Evolutionary conservation across 2,329 filamentous ascomycete genomes (phyloP).

Genomic region (Septoria linicola): DNA sequence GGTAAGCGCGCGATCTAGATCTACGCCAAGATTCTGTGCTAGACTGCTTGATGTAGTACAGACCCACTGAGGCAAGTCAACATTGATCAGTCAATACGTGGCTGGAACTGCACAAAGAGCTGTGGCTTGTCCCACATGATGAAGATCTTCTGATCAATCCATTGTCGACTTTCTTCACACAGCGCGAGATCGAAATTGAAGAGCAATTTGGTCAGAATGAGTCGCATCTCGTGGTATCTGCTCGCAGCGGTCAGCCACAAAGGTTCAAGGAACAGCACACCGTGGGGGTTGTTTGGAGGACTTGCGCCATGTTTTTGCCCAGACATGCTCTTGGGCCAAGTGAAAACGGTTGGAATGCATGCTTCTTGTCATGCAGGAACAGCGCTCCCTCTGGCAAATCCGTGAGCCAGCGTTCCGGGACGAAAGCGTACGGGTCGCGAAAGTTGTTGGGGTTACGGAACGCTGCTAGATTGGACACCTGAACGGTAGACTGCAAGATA

Average conservation of each 20-base stretch:
- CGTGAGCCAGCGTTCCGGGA: conserved; percentile 43
- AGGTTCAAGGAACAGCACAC: conserved; percentile 10
- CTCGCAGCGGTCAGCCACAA: neutral
- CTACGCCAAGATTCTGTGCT: neutral
- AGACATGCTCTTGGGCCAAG: conserved; percentile 41
- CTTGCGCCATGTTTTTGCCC: conserved; percentile 33
- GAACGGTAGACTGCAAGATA: conserved; percentile 13
- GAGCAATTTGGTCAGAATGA: conserved; percentile 41
- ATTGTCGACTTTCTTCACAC: conserved; percentile 26
- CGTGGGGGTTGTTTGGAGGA: neutral
- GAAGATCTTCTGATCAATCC: conserved; percentile 28
- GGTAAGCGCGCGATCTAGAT: neutral
- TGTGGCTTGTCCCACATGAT: conserved; percentile 30
- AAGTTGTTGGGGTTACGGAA: conserved; percentile 35
- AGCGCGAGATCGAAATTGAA: conserved; percentile 41
- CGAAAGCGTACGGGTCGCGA: conserved; percentile 29
- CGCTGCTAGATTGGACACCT: conserved; percentile 26
- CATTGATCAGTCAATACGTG: neutral
- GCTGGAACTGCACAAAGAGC: conserved; percentile 15
- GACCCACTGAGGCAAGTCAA: neutral
- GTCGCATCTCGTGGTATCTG: conserved; percentile 39
- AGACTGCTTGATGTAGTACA: neutral
- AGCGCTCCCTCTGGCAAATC: conserved; percentile 25
- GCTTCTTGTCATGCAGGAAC: conserved; percentile 31
- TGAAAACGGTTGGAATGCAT: conserved; percentile 35